Evolutionary conservation across 2,329 filamentous ascomycete species (phyloP), one percentile per base, ranked within the genome.

Genomic region (Byssochlamys sp.): DNA sequence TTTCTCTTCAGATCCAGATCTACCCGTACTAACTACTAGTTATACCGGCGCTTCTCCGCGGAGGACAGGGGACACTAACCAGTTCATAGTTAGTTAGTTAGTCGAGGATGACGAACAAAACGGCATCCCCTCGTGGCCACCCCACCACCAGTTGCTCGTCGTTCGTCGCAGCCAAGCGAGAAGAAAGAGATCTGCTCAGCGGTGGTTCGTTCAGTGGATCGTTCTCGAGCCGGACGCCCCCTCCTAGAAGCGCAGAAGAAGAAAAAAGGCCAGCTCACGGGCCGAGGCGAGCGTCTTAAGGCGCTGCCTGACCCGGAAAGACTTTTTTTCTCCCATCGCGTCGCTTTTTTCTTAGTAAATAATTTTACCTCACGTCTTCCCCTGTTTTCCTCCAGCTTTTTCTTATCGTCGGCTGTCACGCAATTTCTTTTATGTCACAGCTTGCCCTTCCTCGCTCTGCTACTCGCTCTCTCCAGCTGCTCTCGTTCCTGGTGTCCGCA

Each of bases 381-480:
- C 60, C 57, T 52, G 57, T 39, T 55, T 60, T 59, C 53, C 61
- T 61, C 19, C 19, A 19, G 51, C 55, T 56, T 57, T 60, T 60
- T 63, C 57, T 62, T 60, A 58, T 58, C 62, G 57, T 61, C 59
- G 63, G 57, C 59, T 58, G 31, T 61, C 57, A 62, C 60, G 57
- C 67, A 63, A 63, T 73, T 72, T 71, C 65, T 64, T 73, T 73
- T 73, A 73, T 73, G 71, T 73, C 71, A 72, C 68, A 63, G 64
- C 60, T 59, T 65, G 55, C 57, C 52, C 62, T 63, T 19, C 60
- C 61, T 56, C 58, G 59, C 61, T 55, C 59, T 58, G 49, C 54
- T 53, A 57, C 57, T 58, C 55, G 58, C 60, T 58, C 48, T 53
- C 60, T 48, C 58, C 58, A 45, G 39, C 61, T 68, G 73, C 67